A percentile compares a stretch with the other conserved stretches of the same genome.
These are phyloP conservation scores for Pythium phragmitis DNA, from an alignment of 352 stramenopile species.

Conservation along the genomic window DNA sequence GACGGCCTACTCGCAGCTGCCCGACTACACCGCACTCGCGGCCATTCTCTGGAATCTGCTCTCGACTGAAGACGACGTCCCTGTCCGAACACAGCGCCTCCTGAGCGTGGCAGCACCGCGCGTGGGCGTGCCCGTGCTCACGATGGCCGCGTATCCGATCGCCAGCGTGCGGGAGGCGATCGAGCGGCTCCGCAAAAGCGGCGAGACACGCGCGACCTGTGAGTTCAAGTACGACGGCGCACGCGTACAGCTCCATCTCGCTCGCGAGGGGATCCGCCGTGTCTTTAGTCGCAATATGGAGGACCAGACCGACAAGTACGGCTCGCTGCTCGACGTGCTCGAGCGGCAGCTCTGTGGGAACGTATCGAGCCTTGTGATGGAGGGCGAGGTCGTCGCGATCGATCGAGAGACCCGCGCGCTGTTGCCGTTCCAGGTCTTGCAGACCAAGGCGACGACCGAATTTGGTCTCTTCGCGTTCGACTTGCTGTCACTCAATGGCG, in stretches of 20 bases:
- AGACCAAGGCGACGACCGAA: constrained; percentile 67
- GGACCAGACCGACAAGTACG: constrained; percentile 68
- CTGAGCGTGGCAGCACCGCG: constrained; percentile 40
- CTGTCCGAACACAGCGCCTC: constrained; percentile 24
- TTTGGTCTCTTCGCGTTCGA: constrained; percentile 85
- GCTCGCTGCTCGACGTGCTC: constrained; percentile 49
- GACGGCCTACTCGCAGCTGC: constrained; percentile 65
- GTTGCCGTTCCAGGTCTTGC: constrained; percentile 76
- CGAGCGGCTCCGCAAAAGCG: constrained; percentile 44
- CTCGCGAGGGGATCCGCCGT: constrained; percentile 18
- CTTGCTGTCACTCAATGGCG: constrained; percentile 52
- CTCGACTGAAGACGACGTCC: constrained; percentile 21
- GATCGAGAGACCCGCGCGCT: constrained; percentile 48
- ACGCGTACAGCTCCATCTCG: constrained; percentile 70
- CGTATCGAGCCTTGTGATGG: constrained; percentile 53
- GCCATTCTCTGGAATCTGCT: constrained; percentile 31
- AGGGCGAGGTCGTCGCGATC: constrained; percentile 76
- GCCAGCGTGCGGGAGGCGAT: constrained; percentile 53
- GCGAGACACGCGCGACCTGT: constrained; percentile 42
- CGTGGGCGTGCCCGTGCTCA: constrained; percentile 63
- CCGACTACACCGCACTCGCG: constrained; percentile 57
- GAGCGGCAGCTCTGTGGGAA: constrained; percentile 22
- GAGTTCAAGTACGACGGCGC: constrained; percentile 88
- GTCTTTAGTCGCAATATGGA: constrained; percentile 88
- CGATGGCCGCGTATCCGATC: constrained; percentile 78